Evolutionary conservation across 2,329 filamentous ascomycete species (phyloP), one percentile per base, ranked within the genome.

Genomic region (Pseudocercospora pini-densiflorae): DNA sequence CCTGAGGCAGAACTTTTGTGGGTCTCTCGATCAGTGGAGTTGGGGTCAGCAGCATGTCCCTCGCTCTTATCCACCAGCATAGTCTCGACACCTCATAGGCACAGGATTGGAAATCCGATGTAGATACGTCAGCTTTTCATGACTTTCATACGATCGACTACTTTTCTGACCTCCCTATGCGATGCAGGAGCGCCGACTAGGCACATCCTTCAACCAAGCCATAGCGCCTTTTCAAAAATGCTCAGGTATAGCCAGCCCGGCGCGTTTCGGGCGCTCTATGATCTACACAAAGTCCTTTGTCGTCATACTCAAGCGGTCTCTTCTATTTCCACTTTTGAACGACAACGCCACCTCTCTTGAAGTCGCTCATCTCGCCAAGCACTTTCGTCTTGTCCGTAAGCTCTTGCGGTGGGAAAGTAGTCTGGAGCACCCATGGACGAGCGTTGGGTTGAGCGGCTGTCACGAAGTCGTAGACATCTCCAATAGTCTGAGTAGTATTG

Each of bases 401-500:
- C 62, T 94, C 90, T 80, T 92, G 93, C 75, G 88, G 92, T 4
- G 92, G 92, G 78, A 95, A 95, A 0, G 92, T 94, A 0, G 92
- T 95, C 70, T 90, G 91, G 51, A 96, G 82, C 2, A 92, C 90
- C 84, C 90, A 95, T 3, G 84, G 73, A n/a, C 92, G 85, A 45
- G 79, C 76, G 31, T 81, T 81, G 0, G 88, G 77, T 27, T 86
- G 89, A 0, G 91, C 86, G n/a, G 85, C 83, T 65, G 87, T 82
- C 67, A 94, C 87, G 73, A 94, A 94, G 8, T 84, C 82, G 78
- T 95, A 94, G 8, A 96, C 85, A 70, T 94, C 90, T 16, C 88
- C 90, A 55, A 96, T 81, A 0, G 92, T 95, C 72, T 93, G 89
- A 0, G 86, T 89, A 0, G 90, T 89, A 81, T 95, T 95, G 81